phyloP scores from a whole-genome alignment of 2,329 filamentous ascomycete genomes.

The Paracoccidioides lutzii region DNA sequence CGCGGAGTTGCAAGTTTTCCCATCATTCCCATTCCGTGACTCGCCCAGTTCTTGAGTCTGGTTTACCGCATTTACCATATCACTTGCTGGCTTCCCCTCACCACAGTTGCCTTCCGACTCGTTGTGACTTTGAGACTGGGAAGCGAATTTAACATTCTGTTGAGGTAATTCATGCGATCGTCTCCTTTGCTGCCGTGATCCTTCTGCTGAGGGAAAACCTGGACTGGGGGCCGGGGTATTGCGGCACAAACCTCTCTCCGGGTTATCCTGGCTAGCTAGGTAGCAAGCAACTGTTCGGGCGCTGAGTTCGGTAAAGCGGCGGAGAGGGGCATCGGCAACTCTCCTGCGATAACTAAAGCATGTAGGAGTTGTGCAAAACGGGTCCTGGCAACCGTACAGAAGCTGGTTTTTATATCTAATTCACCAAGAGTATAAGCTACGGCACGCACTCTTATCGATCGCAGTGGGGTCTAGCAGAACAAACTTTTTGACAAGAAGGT shows the following conservation, averaged over 20 bases:
- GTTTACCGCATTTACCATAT: not conserved
- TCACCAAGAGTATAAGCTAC: not conserved
- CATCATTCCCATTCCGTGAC: not conserved
- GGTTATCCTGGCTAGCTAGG: constrained; percentile 66
- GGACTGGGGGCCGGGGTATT: constrained; percentile 21
- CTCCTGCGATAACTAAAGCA: constrained; percentile 69
- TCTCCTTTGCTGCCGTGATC: not conserved
- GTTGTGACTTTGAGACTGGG: not conserved
- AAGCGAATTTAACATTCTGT: not conserved
- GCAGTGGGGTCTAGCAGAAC: constrained; percentile 11
- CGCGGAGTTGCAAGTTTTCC: not conserved
- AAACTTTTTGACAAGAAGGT: constrained; percentile 55
- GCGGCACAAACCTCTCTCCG: constrained; percentile 56
- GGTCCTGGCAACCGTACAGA: constrained; percentile 62
- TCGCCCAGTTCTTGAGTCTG: not conserved
- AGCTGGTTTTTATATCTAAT: constrained; percentile 65
- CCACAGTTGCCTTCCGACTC: not conserved
- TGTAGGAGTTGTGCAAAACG: constrained; percentile 58
- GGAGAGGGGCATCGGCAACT: constrained; percentile 54
- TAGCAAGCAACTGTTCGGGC: constrained; percentile 70
- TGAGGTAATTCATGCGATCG: not conserved
- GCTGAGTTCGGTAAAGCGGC: constrained; percentile 68
- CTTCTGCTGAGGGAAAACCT: constrained; percentile 4
- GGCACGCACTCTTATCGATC: not conserved
- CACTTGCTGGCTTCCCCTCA: not conserved